Evolutionary conservation across 2,329 filamentous ascomycete species (phyloP), one percentile per base, ranked within the genome.

Genomic region (Plenodomus tracheiphilus): DNA sequence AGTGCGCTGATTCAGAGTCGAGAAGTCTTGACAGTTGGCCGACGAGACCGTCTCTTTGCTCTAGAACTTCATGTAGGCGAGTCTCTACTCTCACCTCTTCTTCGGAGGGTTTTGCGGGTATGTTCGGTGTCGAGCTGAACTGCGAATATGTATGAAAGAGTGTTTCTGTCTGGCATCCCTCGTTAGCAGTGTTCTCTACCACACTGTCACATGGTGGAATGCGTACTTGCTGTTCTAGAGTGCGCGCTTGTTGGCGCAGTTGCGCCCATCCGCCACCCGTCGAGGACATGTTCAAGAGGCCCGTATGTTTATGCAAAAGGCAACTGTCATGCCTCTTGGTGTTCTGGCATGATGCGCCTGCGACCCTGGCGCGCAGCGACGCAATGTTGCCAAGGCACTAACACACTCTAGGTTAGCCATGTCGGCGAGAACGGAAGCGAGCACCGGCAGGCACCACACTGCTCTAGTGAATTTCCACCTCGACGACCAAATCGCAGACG

Each of bases 111-210:
- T 94, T 92, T 4, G 84, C 79, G 8, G 92, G 88, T 47, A 96
- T 87, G 64, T 88, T 89, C 16, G 88, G 78, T 50, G 88, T 84
- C 16, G 89, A 85, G 16, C 91, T 87, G 78, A 91, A 97, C 73
- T 97, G 93, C 15, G 94, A 94, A 71, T 96, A 99, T 52, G 79
- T 85, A 65, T 91, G 88, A 71, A 92, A 90, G 49, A 89, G 77
- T 52, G 83, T 85, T 75, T 97, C 91, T 39, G 92, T 96, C 91
- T 97, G 63, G 18, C 41, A 21, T 54, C 41, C 25, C 15, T 53
- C 39, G 46, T 69, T 65, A 74, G 52, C 51, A 64, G 36, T 32
- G 28, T 11, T 15, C 28, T 8, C 7, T 6, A 32, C 15, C 28
- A 11, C 28, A 11, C 28, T 15, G 28, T 32, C 28, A 32, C 54